A percentile compares a stretch with the other conserved stretches of the same genome.
Evolutionary conservation across 768 basidiomycete species (phyloP).

Genomic region (Obba rivulosa): DNA sequence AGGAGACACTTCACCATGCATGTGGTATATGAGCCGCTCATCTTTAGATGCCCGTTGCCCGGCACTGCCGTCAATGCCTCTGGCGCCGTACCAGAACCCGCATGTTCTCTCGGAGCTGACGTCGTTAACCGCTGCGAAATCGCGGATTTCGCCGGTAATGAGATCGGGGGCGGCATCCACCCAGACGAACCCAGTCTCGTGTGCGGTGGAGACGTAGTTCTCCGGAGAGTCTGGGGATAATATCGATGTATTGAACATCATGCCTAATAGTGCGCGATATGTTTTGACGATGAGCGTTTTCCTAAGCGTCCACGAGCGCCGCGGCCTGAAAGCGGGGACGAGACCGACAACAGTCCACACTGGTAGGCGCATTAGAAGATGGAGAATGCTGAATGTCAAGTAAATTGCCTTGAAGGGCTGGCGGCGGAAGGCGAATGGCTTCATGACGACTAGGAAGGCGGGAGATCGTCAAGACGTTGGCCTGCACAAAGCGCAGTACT

Average conservation of each 20-base stretch:
- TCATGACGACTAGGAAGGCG: no score
- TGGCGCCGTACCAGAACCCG: conserved; percentile 32
- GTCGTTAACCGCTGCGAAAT: conserved; percentile 21
- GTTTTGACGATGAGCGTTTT: conserved; percentile 2
- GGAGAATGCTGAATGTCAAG: neutral
- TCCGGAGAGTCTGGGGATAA: neutral
- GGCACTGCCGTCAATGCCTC: conserved; percentile 6
- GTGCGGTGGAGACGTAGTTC: no score
- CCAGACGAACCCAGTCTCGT: conserved; percentile 22
- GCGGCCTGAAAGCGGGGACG: conserved; percentile 2
- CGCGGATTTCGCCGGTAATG: conserved; percentile 25
- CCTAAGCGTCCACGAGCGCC: conserved; percentile 6
- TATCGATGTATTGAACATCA: neutral
- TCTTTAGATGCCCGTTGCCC: conserved; percentile 19
- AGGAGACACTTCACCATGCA: conserved; percentile 19
- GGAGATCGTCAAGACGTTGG: no score
- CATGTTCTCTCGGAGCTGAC: conserved; percentile 27
- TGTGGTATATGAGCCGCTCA: conserved; percentile 28
- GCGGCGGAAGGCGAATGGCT: neutral
- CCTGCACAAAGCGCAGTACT: no score
- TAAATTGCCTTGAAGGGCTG: conserved; percentile 1
- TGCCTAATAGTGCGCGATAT: neutral
- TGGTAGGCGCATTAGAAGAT: neutral
- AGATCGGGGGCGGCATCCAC: conserved; percentile 28
- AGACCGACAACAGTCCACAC: conserved; percentile 3